Base-by-base conservation (phyloP, 768 basidiomycete species). In the Filobasidium wieringae region DNA sequence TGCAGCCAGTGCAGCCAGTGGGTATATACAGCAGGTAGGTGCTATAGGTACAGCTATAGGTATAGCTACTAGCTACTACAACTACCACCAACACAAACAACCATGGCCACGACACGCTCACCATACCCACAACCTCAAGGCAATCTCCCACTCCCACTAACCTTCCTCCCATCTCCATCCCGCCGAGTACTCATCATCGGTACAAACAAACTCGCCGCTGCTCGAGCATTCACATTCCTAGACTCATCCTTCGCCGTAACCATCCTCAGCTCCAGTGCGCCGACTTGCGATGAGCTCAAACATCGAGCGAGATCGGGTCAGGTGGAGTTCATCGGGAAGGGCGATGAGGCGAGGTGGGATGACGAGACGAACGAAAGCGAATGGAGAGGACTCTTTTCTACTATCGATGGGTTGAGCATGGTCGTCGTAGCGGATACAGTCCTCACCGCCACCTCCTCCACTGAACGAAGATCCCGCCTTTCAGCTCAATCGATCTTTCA, bases 401-500 rank as follows among this genome's bases (percentile, higher is more conserved):
- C 67, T 4, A 63, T 64, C 0, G 63, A 68, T 7, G 66, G 72
- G 7, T 53, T 79, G n/a, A 69, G 76, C 14, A 75, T 95, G 24
- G 82, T 88, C 40, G 84, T 86, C 62, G 77, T 97, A 31, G 88
- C 90, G 0, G 88, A 92, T 66, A 93, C 88, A 0, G 67, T 86
- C 7, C 75, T 80, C 19, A 60, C 68, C 3, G 59, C 72, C 19
- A 49, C 63, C 66, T 59, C 66, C 9, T 41, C 61, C 30, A 26
- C 40, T 75, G 30, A 29, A 43, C 80, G 83, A 11, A 76, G 70
- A 8, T 75, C 72, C 32, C n/a, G n/a, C n/a, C 67, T 67, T 1
- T 85, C 86, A 1, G 86, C 87, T 0, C 73, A 75, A 41, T 73
- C 76, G 6, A 78, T 95, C 34, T 80, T 82, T 54, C 65, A 69